Conservation (phyloP, 306 rosid species). For the Cucumis hystrix region DNA sequence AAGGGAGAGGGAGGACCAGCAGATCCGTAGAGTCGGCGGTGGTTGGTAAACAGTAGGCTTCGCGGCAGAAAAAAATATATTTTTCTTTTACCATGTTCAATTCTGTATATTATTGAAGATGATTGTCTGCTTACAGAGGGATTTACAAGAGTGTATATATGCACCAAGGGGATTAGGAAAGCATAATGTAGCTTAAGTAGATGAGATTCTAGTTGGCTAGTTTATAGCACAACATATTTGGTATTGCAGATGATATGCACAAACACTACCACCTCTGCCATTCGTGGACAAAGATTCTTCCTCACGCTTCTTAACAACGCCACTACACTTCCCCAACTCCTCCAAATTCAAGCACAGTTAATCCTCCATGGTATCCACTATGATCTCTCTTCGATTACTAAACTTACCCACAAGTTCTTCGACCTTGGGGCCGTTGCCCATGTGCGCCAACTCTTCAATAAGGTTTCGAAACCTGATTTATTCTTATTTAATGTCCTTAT, state of each 20-base stretch:
- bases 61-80: too few relatives aligned
- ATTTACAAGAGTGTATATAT: too few relatives aligned
- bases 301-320: conserved; percentile 38
- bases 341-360: conserved; percentile 67
- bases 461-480: conserved; percentile 54
- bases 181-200: not conserved
- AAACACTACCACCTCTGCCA: conserved; percentile 11
- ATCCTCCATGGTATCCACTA: conserved; percentile 43
- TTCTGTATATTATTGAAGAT: too few relatives aligned
- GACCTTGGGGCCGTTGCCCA: conserved; percentile 50
- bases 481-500: conserved; percentile 80
- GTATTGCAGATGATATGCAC: conserved; percentile 20
- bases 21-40: too few relatives aligned
- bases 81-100: too few relatives aligned
- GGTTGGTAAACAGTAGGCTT: too few relatives aligned
- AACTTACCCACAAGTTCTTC: conserved; percentile 69
- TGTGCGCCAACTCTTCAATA: conserved; percentile 53
- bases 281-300: conserved; percentile 33
- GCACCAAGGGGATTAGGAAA: not conserved
- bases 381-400: conserved; percentile 72
- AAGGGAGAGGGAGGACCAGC: too few relatives aligned
- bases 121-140: too few relatives aligned
- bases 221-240: too few relatives aligned
- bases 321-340: conserved; percentile 31
- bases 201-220: not conserved